A percentile compares a stretch with the other conserved stretches of the same genome.
These are phyloP conservation scores for Leccinum subrobustum DNA, from an alignment of 1,284 basidiomycete genomes.

Conservation along the genomic window DNA sequence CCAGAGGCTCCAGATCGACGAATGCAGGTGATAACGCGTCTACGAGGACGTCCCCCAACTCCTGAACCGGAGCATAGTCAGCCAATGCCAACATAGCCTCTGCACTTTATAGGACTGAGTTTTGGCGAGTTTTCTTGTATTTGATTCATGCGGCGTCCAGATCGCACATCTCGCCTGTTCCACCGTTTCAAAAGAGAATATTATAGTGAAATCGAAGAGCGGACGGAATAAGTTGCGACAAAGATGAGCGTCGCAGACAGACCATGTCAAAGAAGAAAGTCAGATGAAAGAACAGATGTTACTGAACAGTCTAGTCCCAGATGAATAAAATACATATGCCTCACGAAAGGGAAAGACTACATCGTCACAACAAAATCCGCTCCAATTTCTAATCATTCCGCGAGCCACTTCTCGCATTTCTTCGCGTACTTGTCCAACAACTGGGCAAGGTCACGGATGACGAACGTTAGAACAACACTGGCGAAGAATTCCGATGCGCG, in stretches of 20 bases:
- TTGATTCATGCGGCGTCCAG: constrained; percentile 1
- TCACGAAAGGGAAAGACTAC: constrained; percentile 27
- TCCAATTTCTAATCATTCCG: constrained; percentile 49
- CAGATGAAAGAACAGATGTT: constrained; percentile 31
- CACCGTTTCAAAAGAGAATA: constrained; percentile 24
- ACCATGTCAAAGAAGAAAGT: constrained; percentile 15
- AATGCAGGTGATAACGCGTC: constrained; percentile 54
- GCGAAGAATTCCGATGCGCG: constrained; percentile 90
- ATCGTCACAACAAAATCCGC: constrained; percentile 30
- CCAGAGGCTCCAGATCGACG: constrained; percentile 46
- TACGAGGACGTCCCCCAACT: constrained; percentile 49
- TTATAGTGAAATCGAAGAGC: constrained; percentile 21
- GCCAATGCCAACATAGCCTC: constrained; percentile 12
- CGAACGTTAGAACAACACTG: constrained; percentile 86
- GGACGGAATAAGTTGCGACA: constrained; percentile 10
- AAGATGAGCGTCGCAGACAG: constrained; percentile 14
- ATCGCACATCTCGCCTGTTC: constrained; percentile 7
- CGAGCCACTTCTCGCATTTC: constrained; percentile 86
- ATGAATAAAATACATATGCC: constrained; percentile 42
- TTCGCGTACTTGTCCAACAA: constrained; percentile 91
- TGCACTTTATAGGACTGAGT: not conserved
- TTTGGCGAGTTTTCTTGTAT: constrained; percentile 5
- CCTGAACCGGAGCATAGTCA: constrained; percentile 38
- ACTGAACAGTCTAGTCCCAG: constrained; percentile 36
- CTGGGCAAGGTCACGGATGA: constrained; percentile 81